A percentile compares a stretch with the other conserved stretches of the same genome.
phyloP scores from a whole-genome alignment of 2,329 filamentous ascomycete species.

The Diaporthe australafricana region DNA sequence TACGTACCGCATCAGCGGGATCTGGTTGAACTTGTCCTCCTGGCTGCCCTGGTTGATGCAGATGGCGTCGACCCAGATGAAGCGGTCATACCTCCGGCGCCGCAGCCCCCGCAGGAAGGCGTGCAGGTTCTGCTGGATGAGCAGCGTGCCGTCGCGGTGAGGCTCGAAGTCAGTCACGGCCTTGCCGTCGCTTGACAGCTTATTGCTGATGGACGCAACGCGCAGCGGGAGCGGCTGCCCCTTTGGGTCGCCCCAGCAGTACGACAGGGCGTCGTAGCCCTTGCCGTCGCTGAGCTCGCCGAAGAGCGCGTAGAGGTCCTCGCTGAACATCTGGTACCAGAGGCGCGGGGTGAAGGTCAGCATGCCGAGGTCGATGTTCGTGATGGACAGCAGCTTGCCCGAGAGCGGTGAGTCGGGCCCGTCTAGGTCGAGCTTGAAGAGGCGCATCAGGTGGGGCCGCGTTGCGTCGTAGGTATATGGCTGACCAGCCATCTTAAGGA shows the following conservation, averaged over 20 bases:
- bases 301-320: neutral
- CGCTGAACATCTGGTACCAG: neutral
- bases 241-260: neutral
- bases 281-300: neutral
- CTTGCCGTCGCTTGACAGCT: neutral
- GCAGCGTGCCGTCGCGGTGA: neutral
- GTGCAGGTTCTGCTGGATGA: neutral
- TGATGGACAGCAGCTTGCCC: neutral
- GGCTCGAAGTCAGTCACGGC: neutral
- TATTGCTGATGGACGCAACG: neutral
- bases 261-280: neutral
- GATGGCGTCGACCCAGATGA: too few species aligned
- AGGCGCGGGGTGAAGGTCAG: neutral
- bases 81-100: neutral
- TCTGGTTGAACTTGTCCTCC: neutral
- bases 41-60: neutral
- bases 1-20: neutral
- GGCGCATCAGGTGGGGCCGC: neutral
- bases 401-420: neutral
- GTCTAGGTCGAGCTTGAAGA: neutral
- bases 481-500: neutral
- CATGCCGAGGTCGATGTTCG: neutral
- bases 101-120: neutral
- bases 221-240: neutral
- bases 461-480: neutral